These are phyloP conservation scores for Orbilia blumenaviensis DNA, from an alignment of 2,329 filamentous ascomycete genomes.

Conservation along the genomic window DNA sequence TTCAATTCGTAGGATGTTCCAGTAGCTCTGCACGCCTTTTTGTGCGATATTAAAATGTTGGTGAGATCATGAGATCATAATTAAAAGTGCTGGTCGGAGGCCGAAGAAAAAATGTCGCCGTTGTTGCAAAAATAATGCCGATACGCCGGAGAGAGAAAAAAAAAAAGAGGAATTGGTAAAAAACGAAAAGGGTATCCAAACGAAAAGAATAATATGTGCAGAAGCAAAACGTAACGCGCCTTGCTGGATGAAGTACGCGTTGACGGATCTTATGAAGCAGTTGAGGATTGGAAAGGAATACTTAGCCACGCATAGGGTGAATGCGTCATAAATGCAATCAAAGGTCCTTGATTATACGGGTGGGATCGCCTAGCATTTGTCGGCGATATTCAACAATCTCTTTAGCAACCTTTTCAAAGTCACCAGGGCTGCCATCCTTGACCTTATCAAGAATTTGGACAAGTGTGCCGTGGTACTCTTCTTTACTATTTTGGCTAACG, in stretches of 20 bases:
- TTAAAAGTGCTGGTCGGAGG: not conserved
- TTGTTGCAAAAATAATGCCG: conserved; percentile 15
- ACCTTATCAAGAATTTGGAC: conserved; percentile 70
- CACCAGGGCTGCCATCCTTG: conserved; percentile 69
- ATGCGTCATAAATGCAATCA: not conserved
- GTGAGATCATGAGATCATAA: conserved; percentile 6
- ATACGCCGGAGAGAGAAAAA: not conserved
- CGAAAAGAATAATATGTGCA: conserved; percentile 16
- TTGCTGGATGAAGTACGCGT: conserved; percentile 23
- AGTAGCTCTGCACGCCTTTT: conserved; percentile 10
- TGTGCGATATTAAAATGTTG: conserved; percentile 7
- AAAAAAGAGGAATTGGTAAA: not conserved
- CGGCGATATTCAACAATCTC: conserved; percentile 74
- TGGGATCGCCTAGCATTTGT: conserved; percentile 71
- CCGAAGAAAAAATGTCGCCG: not conserved
- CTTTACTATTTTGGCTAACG: conserved; percentile 65
- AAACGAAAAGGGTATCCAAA: conserved; percentile 40
- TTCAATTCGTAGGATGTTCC: conserved; percentile 3
- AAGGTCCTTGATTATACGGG: conserved; percentile 66
- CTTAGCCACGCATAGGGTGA: conserved; percentile 23
- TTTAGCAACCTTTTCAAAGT: conserved; percentile 73
- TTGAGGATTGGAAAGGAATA: conserved; percentile 27
- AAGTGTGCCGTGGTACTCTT: conserved; percentile 71
- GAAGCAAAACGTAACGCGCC: conserved; percentile 11
- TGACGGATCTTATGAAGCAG: conserved; percentile 10